These are phyloP conservation scores for Plenodomus lindquistii DNA, from an alignment of 2,329 filamentous ascomycete species.

Conservation along the genomic window DNA sequence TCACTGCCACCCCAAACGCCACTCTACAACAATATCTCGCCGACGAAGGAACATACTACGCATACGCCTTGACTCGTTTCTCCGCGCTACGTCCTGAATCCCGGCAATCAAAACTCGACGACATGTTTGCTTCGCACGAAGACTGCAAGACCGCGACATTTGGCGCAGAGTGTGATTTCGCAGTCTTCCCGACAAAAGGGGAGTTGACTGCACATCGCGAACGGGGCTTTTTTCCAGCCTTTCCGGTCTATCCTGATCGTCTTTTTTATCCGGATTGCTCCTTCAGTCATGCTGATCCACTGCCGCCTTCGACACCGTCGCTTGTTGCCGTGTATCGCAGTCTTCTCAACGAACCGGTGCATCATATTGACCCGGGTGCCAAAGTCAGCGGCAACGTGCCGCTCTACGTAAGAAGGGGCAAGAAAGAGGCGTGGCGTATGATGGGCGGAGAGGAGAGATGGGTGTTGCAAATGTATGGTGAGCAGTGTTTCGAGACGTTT, in stretches of 20 bases:
- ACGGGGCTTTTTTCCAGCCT: slow-evolving; percentile 5
- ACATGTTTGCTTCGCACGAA: slow-evolving; percentile 19
- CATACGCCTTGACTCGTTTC: slow-evolving; percentile 13
- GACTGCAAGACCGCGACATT: slow-evolving; percentile 11
- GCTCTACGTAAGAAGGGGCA: slow-evolving; percentile 2
- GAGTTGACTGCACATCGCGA: slow-evolving; percentile 23
- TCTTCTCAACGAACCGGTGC: slow-evolving; percentile 14
- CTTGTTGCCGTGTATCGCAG: slow-evolving; percentile 11
- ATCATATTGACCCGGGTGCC: slow-evolving; percentile 5
- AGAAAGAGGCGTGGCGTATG: slow-evolving; percentile 14
- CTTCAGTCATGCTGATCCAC: no score
- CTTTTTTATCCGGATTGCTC: no score
- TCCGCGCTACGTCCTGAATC: slow-evolving; percentile 8
- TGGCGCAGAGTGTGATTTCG: slow-evolving; percentile 3
- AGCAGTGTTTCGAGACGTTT: slow-evolving; percentile 34
- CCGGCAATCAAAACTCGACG: slow-evolving; percentile 13
- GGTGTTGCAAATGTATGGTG: slow-evolving; percentile 33
- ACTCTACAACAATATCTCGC: slow-evolving; percentile 15
- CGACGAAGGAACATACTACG: slow-evolving; percentile 26
- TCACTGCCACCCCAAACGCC: slow-evolving; percentile 9
- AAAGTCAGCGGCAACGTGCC: slow-evolving; percentile 13
- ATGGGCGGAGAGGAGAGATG: slow-evolving; percentile 26
- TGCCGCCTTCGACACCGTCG: slow-evolving; percentile 1
- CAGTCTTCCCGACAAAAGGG: slow-evolving; percentile 15
- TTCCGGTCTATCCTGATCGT: slow-evolving; percentile 1